Conservation (phyloP, 176 grass and related monocot species). For the Miscanthus lutarioriparius region DNA sequence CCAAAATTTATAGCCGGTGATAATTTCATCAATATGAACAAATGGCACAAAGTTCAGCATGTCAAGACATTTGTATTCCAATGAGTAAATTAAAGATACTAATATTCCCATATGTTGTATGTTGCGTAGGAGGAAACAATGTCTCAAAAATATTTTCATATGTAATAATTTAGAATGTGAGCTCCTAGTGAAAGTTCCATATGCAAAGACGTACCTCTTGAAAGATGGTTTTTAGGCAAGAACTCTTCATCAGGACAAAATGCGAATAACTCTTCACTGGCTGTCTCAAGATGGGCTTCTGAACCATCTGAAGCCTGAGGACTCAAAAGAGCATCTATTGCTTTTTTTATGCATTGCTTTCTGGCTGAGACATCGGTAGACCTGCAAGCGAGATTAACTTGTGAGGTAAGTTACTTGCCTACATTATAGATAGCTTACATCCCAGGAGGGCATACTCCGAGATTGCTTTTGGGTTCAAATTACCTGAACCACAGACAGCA, state of each 20-base stretch:
- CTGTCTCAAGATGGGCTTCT: slow-evolving; percentile 36
- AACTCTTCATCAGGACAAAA: slow-evolving; percentile 76
- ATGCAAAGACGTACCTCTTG: slow-evolving; percentile 23
- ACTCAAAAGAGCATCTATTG: slow-evolving; percentile 74
- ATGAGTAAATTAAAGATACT: neutral
- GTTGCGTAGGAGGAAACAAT: neutral
- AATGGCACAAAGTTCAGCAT: neutral
- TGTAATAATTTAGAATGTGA: slow-evolving; percentile 13
- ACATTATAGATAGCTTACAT: slow-evolving; percentile 53
- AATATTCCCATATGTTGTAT: slow-evolving; percentile 7
- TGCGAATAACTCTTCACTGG: slow-evolving; percentile 61
- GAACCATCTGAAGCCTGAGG: slow-evolving; percentile 37
- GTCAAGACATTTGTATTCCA: neutral
- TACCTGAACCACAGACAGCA: too few relatives aligned
- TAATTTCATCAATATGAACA: neutral
- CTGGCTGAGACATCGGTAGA: slow-evolving; percentile 63
- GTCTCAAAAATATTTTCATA: slow-evolving; percentile 17
- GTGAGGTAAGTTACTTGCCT: slow-evolving; percentile 17
- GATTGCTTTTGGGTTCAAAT: too few relatives aligned
- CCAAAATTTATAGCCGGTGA: neutral
- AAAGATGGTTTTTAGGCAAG: slow-evolving; percentile 50
- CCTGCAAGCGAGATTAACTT: slow-evolving; percentile 46
- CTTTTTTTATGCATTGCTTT: slow-evolving; percentile 68
- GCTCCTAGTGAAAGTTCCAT: slow-evolving; percentile 1
- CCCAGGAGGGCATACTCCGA: slow-evolving; percentile 83